phyloP scores from a whole-genome alignment of 2,329 filamentous ascomycete species.

The Pseudofabraea citricarpa region DNA sequence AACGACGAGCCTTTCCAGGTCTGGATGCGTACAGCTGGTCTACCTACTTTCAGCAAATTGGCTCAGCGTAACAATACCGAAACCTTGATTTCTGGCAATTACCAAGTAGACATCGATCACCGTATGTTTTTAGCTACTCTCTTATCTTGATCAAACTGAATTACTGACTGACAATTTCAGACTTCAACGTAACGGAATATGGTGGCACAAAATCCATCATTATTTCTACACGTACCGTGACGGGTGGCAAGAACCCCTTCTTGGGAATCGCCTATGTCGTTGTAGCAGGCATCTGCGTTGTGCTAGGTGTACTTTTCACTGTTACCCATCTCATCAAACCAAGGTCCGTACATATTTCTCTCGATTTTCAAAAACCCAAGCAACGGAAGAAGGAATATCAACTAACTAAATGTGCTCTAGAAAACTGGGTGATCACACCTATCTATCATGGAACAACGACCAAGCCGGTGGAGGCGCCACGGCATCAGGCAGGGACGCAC shows the following conservation, averaged over 20 bases:
- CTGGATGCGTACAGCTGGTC: constrained; percentile 96
- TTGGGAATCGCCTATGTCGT: constrained; percentile 94
- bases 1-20: constrained; percentile 86
- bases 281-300: constrained; percentile 86
- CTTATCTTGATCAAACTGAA: not conserved
- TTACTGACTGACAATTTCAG: constrained; percentile 40
- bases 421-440: constrained; percentile 97
- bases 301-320: constrained; percentile 84
- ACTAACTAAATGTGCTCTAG: constrained; percentile 38
- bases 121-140: constrained; percentile 61
- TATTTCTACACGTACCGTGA: constrained; percentile 83
- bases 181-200: constrained; percentile 74
- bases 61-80: constrained; percentile 74
- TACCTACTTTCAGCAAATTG: constrained; percentile 93
- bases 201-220: constrained; percentile 86
- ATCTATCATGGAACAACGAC: constrained; percentile 90
- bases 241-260: constrained; percentile 94
- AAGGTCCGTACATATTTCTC: constrained; percentile 49
- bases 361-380: not conserved
- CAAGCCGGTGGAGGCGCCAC: constrained; percentile 51
- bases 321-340: constrained; percentile 88
- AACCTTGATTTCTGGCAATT: constrained; percentile 64
- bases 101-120: constrained; percentile 71
- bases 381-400: constrained; percentile 2
- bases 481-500: constrained; percentile 49